Conservation (phyloP, 1,284 basidiomycete species). For the Boletus sp. region DNA sequence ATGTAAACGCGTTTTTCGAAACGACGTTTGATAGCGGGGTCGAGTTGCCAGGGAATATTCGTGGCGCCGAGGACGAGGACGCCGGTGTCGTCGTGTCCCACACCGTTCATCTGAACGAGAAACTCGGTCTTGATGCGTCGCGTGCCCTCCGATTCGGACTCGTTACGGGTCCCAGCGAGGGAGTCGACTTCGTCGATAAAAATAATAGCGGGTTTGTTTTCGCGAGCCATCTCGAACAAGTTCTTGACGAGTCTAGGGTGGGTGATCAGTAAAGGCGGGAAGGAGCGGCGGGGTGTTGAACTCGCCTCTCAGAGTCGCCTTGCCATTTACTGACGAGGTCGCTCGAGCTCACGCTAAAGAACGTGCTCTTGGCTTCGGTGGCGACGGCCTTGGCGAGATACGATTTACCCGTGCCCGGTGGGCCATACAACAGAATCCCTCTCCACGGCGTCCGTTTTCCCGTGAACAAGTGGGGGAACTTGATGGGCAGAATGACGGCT, state of each 20-base stretch:
- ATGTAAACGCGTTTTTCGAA: conserved; percentile 99
- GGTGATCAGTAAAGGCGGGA: not conserved
- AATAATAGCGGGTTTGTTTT: conserved; percentile 97
- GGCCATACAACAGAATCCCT: conserved; percentile 95
- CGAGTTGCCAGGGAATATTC: conserved; percentile 97
- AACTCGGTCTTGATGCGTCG: conserved; percentile 99
- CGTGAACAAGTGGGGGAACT: conserved; percentile 98
- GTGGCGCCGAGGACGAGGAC: conserved; percentile 99
- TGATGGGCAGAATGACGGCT: conserved; percentile 98
- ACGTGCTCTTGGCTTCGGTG: conserved; percentile 98
- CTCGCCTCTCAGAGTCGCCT: conserved; percentile 94
- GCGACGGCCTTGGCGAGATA: conserved; percentile 98
- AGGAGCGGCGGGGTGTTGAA: conserved; percentile 15
- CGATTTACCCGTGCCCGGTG: conserved; percentile 94
- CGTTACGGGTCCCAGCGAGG: conserved; percentile 91
- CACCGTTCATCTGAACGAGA: conserved; percentile 97
- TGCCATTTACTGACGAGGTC: conserved; percentile 99
- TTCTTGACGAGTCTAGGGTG: conserved; percentile 86
- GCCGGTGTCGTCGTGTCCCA: conserved; percentile 96
- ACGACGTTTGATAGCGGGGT: conserved; percentile 97
- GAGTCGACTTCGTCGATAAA: conserved; percentile 99
- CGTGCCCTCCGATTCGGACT: conserved; percentile 95
- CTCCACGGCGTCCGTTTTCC: conserved; percentile 98
- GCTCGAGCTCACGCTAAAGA: conserved; percentile 95
- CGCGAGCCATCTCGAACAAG: conserved; percentile 95